phyloP scores from a whole-genome alignment of 1,139 yeast genomes.

The Wickerhamiella pararugosa region DNA sequence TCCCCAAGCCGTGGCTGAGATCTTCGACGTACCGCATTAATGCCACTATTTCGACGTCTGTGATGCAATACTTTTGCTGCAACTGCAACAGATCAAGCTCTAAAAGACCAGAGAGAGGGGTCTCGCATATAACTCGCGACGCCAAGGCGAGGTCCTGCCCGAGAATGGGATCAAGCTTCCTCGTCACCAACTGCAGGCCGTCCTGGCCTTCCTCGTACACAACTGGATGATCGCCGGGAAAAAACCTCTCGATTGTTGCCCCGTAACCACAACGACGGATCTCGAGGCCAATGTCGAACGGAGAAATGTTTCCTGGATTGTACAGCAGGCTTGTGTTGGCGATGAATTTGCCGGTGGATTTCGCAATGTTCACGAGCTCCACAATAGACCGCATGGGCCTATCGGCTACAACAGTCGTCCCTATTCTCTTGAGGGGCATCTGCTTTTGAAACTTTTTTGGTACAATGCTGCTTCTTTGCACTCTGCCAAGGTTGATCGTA shows the following conservation, averaged over 20 bases:
- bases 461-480: not conserved
- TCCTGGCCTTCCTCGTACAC: constrained; percentile 1
- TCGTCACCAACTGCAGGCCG: not conserved
- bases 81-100: constrained; percentile 7
- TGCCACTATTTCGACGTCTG: not conserved
- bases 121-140: not conserved
- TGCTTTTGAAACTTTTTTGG: not conserved
- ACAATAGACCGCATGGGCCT: constrained; percentile 4
- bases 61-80: not conserved
- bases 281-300: constrained; percentile 7
- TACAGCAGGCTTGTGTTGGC: constrained; percentile 2
- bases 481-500: constrained; percentile 5
- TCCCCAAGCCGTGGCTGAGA: too few species aligned
- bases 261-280: constrained; percentile 10
- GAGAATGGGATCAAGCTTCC: constrained; percentile 2
- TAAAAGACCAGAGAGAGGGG: constrained; percentile 1
- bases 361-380: constrained; percentile 9
- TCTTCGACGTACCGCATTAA: not conserved
- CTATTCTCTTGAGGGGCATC: constrained; percentile 6
- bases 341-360: constrained; percentile 3
- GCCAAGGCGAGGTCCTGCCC: constrained; percentile 5
- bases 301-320: not conserved
- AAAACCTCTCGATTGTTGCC: not conserved
- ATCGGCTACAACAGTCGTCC: constrained; percentile 3
- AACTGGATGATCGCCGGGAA: not conserved